Percentiles rank a stretch among this genome's conserved stretches.
Conservation (phyloP, 2,329 filamentous ascomycete genomes). For the Plectosphaerella cucumerina region DNA sequence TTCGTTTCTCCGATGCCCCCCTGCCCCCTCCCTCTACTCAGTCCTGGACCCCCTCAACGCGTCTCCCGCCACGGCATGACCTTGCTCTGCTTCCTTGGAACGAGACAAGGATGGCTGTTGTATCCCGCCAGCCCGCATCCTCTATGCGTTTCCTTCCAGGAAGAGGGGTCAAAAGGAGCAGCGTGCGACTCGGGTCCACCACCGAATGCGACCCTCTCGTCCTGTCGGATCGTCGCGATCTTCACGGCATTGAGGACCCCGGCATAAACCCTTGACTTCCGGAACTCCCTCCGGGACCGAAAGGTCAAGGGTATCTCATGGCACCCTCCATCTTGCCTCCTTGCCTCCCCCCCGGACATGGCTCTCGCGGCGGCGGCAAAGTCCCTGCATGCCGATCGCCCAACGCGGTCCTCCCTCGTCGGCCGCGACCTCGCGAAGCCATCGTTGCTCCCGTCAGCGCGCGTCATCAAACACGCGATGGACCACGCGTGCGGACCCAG, state of each 20-base stretch:
- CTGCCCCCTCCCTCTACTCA: too few relatives aligned
- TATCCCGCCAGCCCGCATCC: too few relatives aligned
- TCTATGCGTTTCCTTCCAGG: too few relatives aligned
- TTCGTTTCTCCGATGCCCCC: too few relatives aligned
- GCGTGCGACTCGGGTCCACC: background rate
- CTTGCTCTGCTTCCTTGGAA: too few relatives aligned
- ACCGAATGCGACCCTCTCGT: background rate
- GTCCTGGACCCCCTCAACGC: too few relatives aligned
- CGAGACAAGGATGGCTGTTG: too few relatives aligned
- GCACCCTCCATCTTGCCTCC: too few relatives aligned
- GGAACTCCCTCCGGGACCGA: background rate
- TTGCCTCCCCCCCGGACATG: background rate
- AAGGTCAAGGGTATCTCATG: too few relatives aligned
- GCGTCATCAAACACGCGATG: background rate
- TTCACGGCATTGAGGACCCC: conserved; percentile 1
- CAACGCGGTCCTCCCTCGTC: background rate
- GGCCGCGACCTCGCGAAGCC: too few relatives aligned
- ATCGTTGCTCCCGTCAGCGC: background rate
- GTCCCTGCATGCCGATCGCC: background rate
- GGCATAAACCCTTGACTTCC: background rate
- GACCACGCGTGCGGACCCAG: background rate
- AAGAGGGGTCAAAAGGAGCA: too few relatives aligned
- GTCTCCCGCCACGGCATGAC: too few relatives aligned
- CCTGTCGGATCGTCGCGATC: background rate
- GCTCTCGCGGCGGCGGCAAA: background rate